phyloP scores from a whole-genome alignment of 78 protist genomes.

The Dictyostelium intermedium region DNA sequence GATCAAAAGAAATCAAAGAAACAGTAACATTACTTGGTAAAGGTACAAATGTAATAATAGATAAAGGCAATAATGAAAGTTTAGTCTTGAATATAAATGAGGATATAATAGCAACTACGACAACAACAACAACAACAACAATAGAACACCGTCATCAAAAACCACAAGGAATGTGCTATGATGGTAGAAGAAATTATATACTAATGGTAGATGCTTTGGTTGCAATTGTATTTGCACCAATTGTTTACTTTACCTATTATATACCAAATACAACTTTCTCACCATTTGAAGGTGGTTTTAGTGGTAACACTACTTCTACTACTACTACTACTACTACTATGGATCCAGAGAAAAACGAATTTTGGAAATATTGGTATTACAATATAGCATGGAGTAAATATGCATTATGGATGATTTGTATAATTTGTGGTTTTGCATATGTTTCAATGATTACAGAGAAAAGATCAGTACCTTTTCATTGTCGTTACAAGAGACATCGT shows the following conservation, averaged over 20 bases:
- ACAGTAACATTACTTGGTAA: background rate
- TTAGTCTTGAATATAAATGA: background rate
- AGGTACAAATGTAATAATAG: background rate
- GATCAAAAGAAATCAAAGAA: background rate
- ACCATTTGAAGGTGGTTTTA: background rate
- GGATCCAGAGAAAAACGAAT: background rate
- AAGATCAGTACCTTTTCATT: conserved; percentile 53
- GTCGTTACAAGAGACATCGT: conserved; percentile 59
- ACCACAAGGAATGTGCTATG: conserved; percentile 20
- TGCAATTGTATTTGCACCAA: conserved; percentile 1
- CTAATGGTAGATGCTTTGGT: conserved; percentile 15
- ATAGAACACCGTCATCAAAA: background rate
- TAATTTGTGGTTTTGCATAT: conserved; percentile 42
- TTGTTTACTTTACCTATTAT: background rate
- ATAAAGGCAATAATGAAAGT: background rate
- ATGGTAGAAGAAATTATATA: background rate
- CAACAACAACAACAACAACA: background rate
- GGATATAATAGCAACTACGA: background rate
- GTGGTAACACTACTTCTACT: background rate
- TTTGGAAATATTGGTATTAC: conserved; percentile 27
- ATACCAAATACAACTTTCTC: background rate
- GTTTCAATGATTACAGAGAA: conserved; percentile 54
- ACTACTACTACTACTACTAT: too few species aligned
- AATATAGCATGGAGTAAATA: conserved; percentile 46
- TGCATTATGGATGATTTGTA: conserved; percentile 11